Evolutionary conservation across 768 basidiomycete species (phyloP).

Genomic region (Russula dissimulans): DNA sequence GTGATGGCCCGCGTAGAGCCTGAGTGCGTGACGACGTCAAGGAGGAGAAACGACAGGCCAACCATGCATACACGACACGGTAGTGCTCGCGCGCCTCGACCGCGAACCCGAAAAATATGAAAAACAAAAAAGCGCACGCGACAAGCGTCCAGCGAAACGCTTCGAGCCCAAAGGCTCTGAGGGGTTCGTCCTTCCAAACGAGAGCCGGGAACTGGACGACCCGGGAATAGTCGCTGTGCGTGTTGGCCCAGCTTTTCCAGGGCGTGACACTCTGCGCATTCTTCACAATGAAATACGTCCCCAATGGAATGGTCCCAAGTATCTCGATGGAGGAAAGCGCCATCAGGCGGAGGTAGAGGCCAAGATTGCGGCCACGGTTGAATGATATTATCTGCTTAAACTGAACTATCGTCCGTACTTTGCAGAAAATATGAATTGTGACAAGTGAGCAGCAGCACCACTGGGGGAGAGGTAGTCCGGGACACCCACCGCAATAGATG

Average conservation of each 20-base stretch:
- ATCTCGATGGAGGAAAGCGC: slow-evolving; percentile 27
- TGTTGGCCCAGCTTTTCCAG: slow-evolving; percentile 23
- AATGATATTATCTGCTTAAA: slow-evolving; percentile 25
- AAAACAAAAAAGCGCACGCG: slow-evolving; percentile 35
- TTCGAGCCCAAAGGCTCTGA: slow-evolving; percentile 23
- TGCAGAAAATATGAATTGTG: slow-evolving; percentile 23
- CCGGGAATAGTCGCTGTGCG: slow-evolving; percentile 40
- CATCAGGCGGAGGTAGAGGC: slow-evolving; percentile 38
- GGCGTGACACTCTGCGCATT: slow-evolving; percentile 25
- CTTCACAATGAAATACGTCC: slow-evolving; percentile 23
- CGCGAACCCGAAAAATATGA: slow-evolving; percentile 47
- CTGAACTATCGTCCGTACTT: slow-evolving; percentile 18
- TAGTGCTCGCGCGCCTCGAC: slow-evolving; percentile 38
- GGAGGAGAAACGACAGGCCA: slow-evolving; percentile 25
- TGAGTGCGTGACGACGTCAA: neutral
- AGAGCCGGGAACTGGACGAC: slow-evolving; percentile 30
- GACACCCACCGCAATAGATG: slow-evolving; percentile 25
- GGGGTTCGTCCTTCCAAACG: slow-evolving; percentile 29
- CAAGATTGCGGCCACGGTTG: slow-evolving; percentile 32
- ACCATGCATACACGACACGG: slow-evolving; percentile 20
- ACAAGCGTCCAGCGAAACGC: slow-evolving; percentile 34
- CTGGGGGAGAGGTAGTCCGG: too few species aligned
- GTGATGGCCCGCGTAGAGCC: neutral
- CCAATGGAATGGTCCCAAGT: slow-evolving; percentile 28
- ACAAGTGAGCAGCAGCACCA: neutral